Conservation (phyloP, 768 basidiomycete species). For the Scleroderma citrinum region DNA sequence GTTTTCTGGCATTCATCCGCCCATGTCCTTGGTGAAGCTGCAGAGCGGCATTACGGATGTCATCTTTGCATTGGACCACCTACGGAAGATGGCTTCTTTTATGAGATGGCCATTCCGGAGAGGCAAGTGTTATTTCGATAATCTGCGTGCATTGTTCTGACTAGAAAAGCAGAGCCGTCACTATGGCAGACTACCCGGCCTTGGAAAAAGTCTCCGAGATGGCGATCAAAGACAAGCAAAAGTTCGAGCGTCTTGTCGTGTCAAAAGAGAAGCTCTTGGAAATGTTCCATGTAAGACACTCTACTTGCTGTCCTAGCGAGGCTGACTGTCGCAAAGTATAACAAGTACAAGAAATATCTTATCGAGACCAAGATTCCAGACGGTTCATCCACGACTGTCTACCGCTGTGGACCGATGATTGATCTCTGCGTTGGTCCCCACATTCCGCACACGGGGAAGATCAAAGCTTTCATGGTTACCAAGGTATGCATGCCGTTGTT, state of each 20-base stretch:
- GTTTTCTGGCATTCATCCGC: conserved; percentile 99
- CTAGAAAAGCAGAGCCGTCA: conserved; percentile 51
- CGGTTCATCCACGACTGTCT: conserved; percentile 94
- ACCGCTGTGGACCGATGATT: conserved; percentile 97
- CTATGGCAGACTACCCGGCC: conserved; percentile 75
- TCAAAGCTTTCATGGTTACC: conserved; percentile 96
- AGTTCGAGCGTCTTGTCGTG: conserved; percentile 90
- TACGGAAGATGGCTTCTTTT: conserved; percentile 98
- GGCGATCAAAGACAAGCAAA: conserved; percentile 94
- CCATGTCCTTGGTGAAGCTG: conserved; percentile 94
- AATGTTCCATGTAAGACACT: conserved; percentile 82
- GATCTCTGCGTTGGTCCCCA: conserved; percentile 97
- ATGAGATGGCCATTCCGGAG: conserved; percentile 92
- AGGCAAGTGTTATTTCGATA: conserved; percentile 36
- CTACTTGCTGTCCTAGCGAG: neutral
- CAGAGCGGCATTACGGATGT: conserved; percentile 94
- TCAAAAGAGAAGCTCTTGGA: conserved; percentile 93
- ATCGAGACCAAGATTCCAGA: conserved; percentile 95
- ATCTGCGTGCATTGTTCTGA: neutral
- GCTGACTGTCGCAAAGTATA: conserved; percentile 59
- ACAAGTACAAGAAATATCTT: conserved; percentile 95
- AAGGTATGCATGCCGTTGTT: conserved; percentile 49
- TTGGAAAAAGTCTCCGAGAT: conserved; percentile 85
- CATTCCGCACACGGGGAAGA: conserved; percentile 95
- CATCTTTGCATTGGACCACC: conserved; percentile 97